These are phyloP conservation scores for Hymenoscyphus repandus DNA, from an alignment of 2,329 filamentous ascomycete species.

Conservation along the genomic window DNA sequence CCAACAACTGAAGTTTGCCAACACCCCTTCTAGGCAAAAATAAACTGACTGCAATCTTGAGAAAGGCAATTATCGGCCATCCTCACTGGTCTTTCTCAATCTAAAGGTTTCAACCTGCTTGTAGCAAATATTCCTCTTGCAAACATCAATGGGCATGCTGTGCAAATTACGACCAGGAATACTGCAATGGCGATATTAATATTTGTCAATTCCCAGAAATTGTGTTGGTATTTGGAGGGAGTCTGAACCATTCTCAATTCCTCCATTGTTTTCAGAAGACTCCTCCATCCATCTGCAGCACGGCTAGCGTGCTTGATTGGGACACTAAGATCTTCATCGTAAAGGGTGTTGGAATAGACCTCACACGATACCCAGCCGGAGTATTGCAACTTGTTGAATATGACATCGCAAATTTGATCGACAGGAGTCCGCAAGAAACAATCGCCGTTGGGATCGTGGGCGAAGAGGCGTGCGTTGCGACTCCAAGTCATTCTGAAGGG, in stretches of 20 bases:
- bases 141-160: background rate
- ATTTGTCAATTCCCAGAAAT: background rate
- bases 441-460: conserved; percentile 54
- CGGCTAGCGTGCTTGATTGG: background rate
- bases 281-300: background rate
- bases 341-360: background rate
- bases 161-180: background rate
- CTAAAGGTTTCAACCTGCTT: background rate
- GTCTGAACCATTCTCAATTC: background rate
- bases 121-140: background rate
- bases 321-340: background rate
- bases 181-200: background rate
- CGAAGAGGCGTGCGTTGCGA: conserved; percentile 66
- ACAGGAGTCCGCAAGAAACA: conserved; percentile 6
- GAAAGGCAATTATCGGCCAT: too few relatives aligned
- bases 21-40: too few relatives aligned
- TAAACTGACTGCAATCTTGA: too few relatives aligned
- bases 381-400: background rate
- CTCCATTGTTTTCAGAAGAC: background rate
- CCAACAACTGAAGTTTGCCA: too few relatives aligned
- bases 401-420: background rate
- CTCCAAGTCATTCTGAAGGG: conserved; percentile 70
- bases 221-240: background rate
- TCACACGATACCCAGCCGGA: background rate
- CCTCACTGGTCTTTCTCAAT: too few relatives aligned